phyloP scores from a whole-genome alignment of 23 red algal species.

The Gracilaria vermiculophylla region DNA sequence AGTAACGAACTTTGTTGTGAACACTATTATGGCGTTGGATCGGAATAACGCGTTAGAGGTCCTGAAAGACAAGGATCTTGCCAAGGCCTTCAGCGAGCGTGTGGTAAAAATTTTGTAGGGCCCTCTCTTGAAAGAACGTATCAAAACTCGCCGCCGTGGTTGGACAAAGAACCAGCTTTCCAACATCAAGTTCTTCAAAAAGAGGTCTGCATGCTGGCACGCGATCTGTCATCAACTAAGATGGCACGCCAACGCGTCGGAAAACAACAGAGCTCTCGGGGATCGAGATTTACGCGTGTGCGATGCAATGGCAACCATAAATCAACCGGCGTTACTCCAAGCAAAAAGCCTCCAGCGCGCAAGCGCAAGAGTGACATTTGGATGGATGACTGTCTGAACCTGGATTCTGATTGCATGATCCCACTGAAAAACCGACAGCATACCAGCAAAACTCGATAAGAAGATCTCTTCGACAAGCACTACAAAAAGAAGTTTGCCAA shows the following conservation, averaged over 20 bases:
- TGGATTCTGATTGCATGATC: background rate
- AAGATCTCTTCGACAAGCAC: slow-evolving; percentile 20
- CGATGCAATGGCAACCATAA: too few relatives aligned
- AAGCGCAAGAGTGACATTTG: background rate
- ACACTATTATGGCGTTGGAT: too few relatives aligned
- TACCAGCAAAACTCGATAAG: background rate
- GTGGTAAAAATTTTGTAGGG: background rate
- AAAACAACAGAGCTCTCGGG: background rate
- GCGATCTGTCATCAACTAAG: background rate
- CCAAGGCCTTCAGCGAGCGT: background rate
- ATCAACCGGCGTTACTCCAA: too few relatives aligned
- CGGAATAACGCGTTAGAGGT: background rate
- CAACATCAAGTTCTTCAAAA: background rate
- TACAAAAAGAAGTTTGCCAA: background rate
- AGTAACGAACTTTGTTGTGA: too few relatives aligned
- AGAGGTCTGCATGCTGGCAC: background rate
- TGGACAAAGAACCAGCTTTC: background rate
- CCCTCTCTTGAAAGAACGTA: background rate
- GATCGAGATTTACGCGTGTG: too few relatives aligned
- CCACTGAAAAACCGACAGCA: background rate
- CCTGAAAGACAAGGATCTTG: background rate
- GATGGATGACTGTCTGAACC: background rate
- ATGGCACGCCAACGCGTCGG: background rate
- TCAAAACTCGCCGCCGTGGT: background rate
- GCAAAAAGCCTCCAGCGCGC: background rate